Base-by-base conservation (phyloP, 1,139 yeast genomes). In the Cylindricascospora bacillispora region DNA sequence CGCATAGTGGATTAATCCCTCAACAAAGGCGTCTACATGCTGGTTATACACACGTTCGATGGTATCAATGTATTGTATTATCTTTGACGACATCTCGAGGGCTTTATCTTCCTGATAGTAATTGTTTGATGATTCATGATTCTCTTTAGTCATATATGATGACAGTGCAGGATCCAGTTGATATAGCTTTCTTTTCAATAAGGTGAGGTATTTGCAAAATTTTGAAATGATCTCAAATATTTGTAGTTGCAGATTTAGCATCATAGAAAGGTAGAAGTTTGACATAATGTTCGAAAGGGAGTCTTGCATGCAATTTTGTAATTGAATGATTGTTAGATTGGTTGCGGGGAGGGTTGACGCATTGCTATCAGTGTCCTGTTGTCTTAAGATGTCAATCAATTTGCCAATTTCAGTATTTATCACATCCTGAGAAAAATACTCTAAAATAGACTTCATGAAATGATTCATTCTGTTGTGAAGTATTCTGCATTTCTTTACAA, bases 401-500 rank as follows among this genome's bases (percentile, higher is more conserved):
- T 23, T 22, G 2, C 15, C 17, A 40, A 43, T 40, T 23, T 46
- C 50, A 7, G 27, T 33, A 16, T 37, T 42, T 9, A 51, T 35
- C n/a, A 49, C 47, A 26, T 48, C 48, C 25, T 41, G 45, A 13
- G 35, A 35, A 24, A 47, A 41, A 32, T 44, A 47, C 32, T 48
- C 54, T 11, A 39, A 34, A 10, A 49, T 17, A 3, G 34, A 15
- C 31, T 49, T 52, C 21, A 45, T 35, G 19, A 47, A 47, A 25
- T 45, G 45, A 25, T 42, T 45, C 53, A 52, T 50, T 24, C 35
- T 39, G 32, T 40, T 40, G 28, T 50, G 56, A n/a, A 47, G 27
- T 4, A 43, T 29, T 21, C 52, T 37, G 27, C 41, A 38, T 17
- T 35, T 36, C 20, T 32, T 38, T 16, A 41, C 38, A 13, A 47